Conservation (phyloP, 2,329 filamentous ascomycete species). For the Akanthomyces lecanii region DNA sequence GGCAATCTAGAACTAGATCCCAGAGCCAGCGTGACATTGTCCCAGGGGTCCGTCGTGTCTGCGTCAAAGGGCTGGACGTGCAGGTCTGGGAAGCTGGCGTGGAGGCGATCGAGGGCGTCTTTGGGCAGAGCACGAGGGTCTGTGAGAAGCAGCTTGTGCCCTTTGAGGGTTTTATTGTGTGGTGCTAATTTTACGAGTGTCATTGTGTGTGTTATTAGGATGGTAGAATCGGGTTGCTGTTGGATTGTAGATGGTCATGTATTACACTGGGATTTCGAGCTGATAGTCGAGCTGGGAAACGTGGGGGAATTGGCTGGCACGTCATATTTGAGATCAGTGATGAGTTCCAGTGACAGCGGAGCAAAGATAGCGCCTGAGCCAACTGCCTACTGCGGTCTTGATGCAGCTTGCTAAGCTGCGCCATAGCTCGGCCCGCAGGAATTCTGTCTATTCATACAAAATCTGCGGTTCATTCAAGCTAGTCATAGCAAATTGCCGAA, state of each 20-base stretch:
- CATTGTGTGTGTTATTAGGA: constrained; percentile 5
- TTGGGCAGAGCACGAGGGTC: constrained; percentile 29
- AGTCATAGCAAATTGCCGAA: no score
- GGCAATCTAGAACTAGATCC: constrained; percentile 41
- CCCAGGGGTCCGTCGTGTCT: constrained; percentile 30
- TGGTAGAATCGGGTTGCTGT: background rate
- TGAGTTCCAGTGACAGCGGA: no score
- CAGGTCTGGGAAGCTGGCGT: constrained; percentile 41
- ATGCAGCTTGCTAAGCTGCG: no score
- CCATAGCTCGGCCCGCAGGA: no score
- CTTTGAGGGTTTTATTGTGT: constrained; percentile 38
- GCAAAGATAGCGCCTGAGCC: no score
- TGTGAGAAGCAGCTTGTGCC: constrained; percentile 46
- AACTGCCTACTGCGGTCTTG: no score
- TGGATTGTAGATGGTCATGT: background rate
- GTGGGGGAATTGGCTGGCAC: background rate
- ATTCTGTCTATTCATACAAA: no score
- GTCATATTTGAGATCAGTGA: no score
- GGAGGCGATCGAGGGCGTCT: constrained; percentile 34
- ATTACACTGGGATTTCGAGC: no score
- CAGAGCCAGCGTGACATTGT: constrained; percentile 45
- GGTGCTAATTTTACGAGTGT: background rate
- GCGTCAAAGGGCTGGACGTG: constrained; percentile 35
- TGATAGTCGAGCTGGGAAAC: background rate
- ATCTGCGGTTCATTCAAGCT: no score